Evolutionary conservation across 164 flowering plant genomes (phyloP), one percentile per base, ranked within the genome.

Genomic region (Magnolia changhungtana): DNA sequence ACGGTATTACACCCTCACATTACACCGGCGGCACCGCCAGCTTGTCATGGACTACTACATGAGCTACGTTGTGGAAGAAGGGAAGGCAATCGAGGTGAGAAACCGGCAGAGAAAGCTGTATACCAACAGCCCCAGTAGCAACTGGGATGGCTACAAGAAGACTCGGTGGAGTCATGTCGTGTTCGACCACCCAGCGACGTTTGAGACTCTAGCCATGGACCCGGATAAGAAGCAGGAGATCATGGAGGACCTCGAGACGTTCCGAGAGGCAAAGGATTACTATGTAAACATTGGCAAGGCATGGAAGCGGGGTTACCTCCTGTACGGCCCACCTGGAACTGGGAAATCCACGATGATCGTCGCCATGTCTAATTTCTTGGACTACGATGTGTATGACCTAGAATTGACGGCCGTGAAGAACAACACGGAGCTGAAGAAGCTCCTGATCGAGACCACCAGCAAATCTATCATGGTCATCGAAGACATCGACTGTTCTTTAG

Each of bases 401-500:
- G 93, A 90, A 78, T 82, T 90, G 37, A 88, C 90, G 0, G 87
- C 89, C 0, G 91, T 90, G 29, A 84, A 81, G 69, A 79, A 82
- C 79, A 90, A 90, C 79, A 85, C 84, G 0, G 86, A 87, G 16
- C 82, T 90, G 63, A 80, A 86, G 77, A 87, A 80, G 81, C 86
- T 90, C 11, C 68, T 90, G 80, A 84, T 83, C 2, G 87, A 86
- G 71, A 86, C 86, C 0, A 81, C 84, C 2, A 83, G 83, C 58
- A 87, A 88, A 72, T 86, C 91, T 1, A 87, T 90, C 6, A 83
- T 90, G 18, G 89, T 84, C 16, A 88, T 90, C 2, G 90, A 92
- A 74, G 94, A 92, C 69, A 91, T 92, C 19, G 92, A 92, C 72
- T 90, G 95, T 76, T 92, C 93, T 0, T 86, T 88, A 61, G 87